These are phyloP conservation scores for Phytophthora ohioensis DNA, from an alignment of 352 stramenopile genomes.

Conservation along the genomic window DNA sequence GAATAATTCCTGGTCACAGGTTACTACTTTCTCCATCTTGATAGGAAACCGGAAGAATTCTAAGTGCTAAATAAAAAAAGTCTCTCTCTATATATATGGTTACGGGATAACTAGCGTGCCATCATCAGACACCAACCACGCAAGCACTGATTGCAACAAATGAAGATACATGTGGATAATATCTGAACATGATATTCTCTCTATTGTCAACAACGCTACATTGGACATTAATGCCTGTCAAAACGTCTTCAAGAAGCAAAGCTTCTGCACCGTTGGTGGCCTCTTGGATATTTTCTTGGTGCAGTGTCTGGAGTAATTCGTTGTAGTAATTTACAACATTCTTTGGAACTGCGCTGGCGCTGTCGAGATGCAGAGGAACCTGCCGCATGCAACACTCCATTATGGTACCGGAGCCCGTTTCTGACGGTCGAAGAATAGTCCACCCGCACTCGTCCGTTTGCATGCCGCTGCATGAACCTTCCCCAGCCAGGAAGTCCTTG, in stretches of 20 bases:
- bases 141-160: background rate
- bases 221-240: conserved; percentile 11
- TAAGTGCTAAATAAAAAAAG: too few species aligned
- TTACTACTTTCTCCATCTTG: background rate
- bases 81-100: too few species aligned
- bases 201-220: background rate
- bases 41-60: background rate
- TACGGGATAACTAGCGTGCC: too few species aligned
- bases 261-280: conserved; percentile 1
- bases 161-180: background rate
- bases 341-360: background rate
- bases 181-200: background rate
- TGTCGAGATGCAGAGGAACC: conserved; percentile 20
- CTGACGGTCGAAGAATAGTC: conserved; percentile 6
- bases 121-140: background rate
- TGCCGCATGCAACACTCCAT: conserved; percentile 13
- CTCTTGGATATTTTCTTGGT: conserved; percentile 16
- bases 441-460: conserved; percentile 11
- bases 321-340: conserved; percentile 3
- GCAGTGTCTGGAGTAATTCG: conserved; percentile 10
- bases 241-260: conserved; percentile 9
- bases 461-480: conserved; percentile 5
- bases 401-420: background rate
- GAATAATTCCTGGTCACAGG: background rate
- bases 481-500: background rate